These are phyloP conservation scores for Psophocarpus tetragonolobus DNA, from an alignment of 306 rosid genomes.

Conservation along the genomic window DNA sequence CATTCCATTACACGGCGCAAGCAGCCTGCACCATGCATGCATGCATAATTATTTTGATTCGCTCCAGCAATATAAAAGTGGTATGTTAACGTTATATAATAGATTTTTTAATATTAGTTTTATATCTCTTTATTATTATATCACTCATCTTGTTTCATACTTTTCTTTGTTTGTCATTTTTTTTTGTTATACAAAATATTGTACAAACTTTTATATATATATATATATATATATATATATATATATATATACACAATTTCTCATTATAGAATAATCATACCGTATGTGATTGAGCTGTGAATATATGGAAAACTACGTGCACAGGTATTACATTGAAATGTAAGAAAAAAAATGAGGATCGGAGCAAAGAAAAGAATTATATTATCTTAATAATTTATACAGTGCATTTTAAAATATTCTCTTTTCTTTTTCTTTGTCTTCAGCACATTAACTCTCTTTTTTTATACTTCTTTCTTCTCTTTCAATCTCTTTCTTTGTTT, in stretches of 20 bases:
- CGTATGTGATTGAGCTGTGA: background rate
- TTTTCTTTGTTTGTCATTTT: background rate
- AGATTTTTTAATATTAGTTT: background rate
- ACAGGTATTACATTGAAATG: background rate
- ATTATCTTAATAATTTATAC: background rate
- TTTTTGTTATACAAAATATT: background rate
- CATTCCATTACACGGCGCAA: background rate
- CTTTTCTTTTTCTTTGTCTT: background rate
- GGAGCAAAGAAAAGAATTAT: background rate
- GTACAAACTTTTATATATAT: background rate
- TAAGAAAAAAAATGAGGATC: background rate
- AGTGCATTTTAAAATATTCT: background rate
- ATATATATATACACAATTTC: background rate
- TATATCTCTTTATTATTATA: background rate
- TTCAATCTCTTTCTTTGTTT: background rate
- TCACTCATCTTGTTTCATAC: background rate
- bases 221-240: no score
- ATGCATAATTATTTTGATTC: background rate
- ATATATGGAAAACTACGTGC: background rate
- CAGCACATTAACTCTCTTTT: background rate
- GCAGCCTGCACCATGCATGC: conserved; percentile 12
- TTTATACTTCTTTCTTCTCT: background rate
- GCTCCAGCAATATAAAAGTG: background rate
- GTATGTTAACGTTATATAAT: background rate
- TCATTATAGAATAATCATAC: background rate